Base-by-base conservation (phyloP, 176 grass and related monocot genomes). In the Eleusine coracana region DNA sequence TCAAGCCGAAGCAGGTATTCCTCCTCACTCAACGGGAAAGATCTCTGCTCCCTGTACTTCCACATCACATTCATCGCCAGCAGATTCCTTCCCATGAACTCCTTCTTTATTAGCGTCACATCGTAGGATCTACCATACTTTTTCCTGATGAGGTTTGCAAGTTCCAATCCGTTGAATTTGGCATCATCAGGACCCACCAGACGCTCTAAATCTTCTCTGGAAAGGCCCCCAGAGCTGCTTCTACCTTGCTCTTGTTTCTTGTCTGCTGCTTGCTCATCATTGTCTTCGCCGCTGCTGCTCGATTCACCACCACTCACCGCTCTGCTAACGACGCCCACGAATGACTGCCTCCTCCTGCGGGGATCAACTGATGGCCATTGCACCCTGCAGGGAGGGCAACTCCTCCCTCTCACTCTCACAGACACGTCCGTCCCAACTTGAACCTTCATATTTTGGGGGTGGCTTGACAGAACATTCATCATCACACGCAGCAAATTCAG, bases 1-100 rank as follows among this genome's bases (percentile, higher is more conserved):
- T 99, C 96, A 17, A 99, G 93, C 2, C 96, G 92, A 52, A 99
- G 56, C 60, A 99, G 79, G 58, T 99, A 99, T 89, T 99, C 96
- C 91, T 98, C 96, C 85, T 96, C 96, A 38, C 87, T 99, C 77
- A 99, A 80, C 8, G 96, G 96, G 88, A 99, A 99, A 6, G 96
- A 99, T 0, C 89, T 82, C 89, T 97, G 96, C 80, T 98, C 96
- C 84, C 92, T 71, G 82, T 98, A 98, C 73, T 98, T 98, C 96
- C 96, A 98, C 96, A 98, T 98, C n/a, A 98, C 96, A 79, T 98
- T 98, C 96, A 98, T 95, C 3, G 96, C 93, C 39, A 98, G 70
- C 38, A 98, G 87, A 55, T 75, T 95, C 63, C 88, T 81, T 6
- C 96, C 96, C 96, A 98, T 93, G 78, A 98, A 98, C 86, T 98